These are phyloP conservation scores for Penicillium crystallinum DNA, from an alignment of 495 filamentous ascomycete species.

Conservation along the genomic window DNA sequence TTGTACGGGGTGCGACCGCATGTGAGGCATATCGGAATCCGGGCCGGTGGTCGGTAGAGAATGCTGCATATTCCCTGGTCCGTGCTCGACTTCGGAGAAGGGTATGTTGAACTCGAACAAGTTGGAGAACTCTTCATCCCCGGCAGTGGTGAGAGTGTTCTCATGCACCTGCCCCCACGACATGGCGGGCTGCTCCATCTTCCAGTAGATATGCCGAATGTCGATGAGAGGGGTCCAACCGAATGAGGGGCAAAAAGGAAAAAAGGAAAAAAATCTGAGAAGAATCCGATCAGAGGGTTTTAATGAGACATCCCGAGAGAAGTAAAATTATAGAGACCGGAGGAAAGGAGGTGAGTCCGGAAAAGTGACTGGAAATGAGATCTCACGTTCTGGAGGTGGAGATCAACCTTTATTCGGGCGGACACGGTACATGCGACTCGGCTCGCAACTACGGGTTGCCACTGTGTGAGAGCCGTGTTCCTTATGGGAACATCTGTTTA, in stretches of 20 bases:
- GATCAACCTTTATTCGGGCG: constrained; percentile 9
- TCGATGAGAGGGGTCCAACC: background rate
- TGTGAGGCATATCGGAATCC: constrained; percentile 25
- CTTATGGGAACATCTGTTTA: too few species aligned
- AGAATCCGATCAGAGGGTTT: background rate
- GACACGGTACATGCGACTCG: constrained; percentile 1
- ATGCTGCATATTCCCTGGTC: constrained; percentile 30
- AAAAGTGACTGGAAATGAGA: background rate
- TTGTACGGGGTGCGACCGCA: constrained; percentile 25
- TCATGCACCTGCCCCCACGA: constrained; percentile 38
- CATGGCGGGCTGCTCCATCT: constrained; percentile 40
- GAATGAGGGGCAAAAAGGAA: background rate
- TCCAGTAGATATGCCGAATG: background rate
- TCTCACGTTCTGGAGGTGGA: constrained; percentile 1
- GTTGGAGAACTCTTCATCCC: constrained; percentile 49
- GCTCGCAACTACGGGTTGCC: background rate
- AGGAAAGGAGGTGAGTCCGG: background rate
- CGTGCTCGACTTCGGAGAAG: constrained; percentile 45
- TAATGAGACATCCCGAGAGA: background rate
- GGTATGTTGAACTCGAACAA: constrained; percentile 51
- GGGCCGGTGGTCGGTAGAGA: constrained; percentile 29
- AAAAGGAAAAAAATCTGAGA: background rate
- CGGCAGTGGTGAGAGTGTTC: constrained; percentile 27
- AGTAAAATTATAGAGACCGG: background rate
- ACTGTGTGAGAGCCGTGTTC: background rate